Percentiles rank a stretch among this genome's conserved stretches.
Conservation (phyloP, 1,284 basidiomycete species). For the Ustilago lituana region DNA sequence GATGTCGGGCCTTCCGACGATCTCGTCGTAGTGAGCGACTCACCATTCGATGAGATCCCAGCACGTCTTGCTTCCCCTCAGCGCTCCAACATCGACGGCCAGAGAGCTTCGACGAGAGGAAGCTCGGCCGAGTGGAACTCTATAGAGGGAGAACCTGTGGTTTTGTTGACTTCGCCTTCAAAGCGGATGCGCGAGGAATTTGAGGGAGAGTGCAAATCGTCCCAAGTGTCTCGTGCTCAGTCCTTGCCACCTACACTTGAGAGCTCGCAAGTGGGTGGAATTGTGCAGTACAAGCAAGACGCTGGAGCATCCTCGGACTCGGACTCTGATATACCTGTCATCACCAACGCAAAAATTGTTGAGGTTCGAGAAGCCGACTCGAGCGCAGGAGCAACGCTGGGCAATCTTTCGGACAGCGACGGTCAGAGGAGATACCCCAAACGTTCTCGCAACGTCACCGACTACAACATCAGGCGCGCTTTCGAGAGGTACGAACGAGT, state of each 20-base stretch:
- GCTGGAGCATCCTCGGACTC: constrained; percentile 1
- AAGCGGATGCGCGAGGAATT: neutral
- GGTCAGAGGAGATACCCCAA: constrained; percentile 22
- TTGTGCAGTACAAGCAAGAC: neutral
- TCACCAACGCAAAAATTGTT: constrained; percentile 9
- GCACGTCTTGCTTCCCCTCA: neutral
- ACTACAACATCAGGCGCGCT: constrained; percentile 30
- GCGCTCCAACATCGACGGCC: neutral
- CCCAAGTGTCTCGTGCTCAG: neutral
- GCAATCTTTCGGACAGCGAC: constrained; percentile 16
- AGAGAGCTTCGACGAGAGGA: neutral
- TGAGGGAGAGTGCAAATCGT: neutral
- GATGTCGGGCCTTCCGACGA: neutral
- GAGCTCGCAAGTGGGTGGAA: neutral
- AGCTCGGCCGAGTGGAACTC: neutral
- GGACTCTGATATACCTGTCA: constrained; percentile 7
- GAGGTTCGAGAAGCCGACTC: constrained; percentile 5
- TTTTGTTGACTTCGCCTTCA: neutral
- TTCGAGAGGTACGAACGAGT: constrained; percentile 19
- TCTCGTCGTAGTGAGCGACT: constrained; percentile 18
- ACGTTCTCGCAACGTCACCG: constrained; percentile 28
- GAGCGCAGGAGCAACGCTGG: constrained; percentile 8
- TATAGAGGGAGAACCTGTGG: neutral
- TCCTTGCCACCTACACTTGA: neutral
- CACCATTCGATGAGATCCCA: neutral